A percentile compares a stretch with the other conserved stretches of the same genome.
phyloP scores from a whole-genome alignment of 2,329 filamentous ascomycete species.

The Aspergillus carbonarius region DNA sequence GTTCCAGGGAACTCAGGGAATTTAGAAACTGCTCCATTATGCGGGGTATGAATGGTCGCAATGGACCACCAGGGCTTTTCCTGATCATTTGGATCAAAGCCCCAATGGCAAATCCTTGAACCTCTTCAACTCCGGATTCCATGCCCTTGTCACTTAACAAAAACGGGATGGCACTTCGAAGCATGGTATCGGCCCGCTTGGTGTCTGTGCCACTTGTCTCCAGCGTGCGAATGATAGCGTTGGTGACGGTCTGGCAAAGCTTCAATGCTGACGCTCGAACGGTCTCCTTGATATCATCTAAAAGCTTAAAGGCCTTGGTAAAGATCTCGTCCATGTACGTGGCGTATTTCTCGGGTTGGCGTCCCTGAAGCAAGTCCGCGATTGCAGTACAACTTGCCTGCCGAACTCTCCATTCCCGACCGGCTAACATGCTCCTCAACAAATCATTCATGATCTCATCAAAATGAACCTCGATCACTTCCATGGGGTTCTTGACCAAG shows the following conservation, averaged over 20 bases:
- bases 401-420: conserved; percentile 88
- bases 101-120: conserved; percentile 76
- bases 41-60: conserved; percentile 77
- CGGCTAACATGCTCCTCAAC: conserved; percentile 73
- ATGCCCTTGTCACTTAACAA: conserved; percentile 84
- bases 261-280: conserved; percentile 78
- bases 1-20: conserved; percentile 83
- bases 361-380: conserved; percentile 80
- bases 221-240: conserved; percentile 78
- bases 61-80: conserved; percentile 70
- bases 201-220: conserved; percentile 68
- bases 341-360: conserved; percentile 74
- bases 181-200: conserved; percentile 72
- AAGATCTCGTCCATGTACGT: conserved; percentile 83
- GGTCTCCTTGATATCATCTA: conserved; percentile 93
- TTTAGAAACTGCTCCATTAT: conserved; percentile 79
- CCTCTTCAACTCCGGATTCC: conserved; percentile 83
- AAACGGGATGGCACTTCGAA: conserved; percentile 85
- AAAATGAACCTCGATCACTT: conserved; percentile 77
- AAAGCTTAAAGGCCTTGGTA: conserved; percentile 79
- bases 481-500: conserved; percentile 81
- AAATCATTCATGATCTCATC: conserved; percentile 86
- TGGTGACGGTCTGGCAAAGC: conserved; percentile 80
- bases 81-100: conserved; percentile 89
- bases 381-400: conserved; percentile 91